These are phyloP conservation scores for Cyanophora paradoxa DNA, from an alignment of 78 protist species.

Conservation along the genomic window DNA sequence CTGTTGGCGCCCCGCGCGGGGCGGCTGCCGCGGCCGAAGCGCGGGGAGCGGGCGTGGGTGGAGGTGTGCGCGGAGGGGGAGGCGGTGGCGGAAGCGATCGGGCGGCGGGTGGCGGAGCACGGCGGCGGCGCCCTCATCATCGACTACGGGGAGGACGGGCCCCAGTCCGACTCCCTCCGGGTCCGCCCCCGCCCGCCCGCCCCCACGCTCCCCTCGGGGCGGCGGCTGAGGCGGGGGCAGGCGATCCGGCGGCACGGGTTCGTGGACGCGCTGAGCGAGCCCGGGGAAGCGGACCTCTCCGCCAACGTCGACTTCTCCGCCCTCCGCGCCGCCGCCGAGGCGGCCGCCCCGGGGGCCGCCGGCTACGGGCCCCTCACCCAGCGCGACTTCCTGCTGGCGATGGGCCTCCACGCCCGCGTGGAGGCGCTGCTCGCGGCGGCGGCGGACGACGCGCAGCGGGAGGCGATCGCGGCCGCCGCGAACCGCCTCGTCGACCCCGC, in stretches of 20 bases:
- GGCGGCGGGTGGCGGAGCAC: background rate
- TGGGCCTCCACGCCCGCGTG: background rate
- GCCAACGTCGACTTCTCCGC: conserved; percentile 7
- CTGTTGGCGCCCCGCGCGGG: too few relatives aligned
- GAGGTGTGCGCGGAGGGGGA: too few relatives aligned
- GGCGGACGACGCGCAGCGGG: background rate
- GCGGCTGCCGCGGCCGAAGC: too few relatives aligned
- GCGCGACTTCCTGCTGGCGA: background rate
- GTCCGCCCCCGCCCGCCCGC: too few relatives aligned
- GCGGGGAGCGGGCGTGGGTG: background rate
- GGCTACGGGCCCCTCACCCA: background rate
- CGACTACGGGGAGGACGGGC: conserved; percentile 15
- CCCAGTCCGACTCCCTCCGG: background rate
- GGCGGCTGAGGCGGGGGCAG: too few relatives aligned
- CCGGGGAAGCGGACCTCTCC: too few relatives aligned
- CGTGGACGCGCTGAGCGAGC: too few relatives aligned
- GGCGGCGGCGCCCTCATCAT: conserved; percentile 10
- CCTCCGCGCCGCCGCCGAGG: background rate
- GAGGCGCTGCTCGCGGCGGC: background rate
- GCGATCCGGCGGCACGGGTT: too few relatives aligned
- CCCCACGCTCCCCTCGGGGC: too few relatives aligned
- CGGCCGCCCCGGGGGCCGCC: background rate
- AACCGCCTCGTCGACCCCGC: too few relatives aligned
- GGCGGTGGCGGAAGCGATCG: background rate
- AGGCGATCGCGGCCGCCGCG: too few relatives aligned